Evolutionary conservation across 192 early-diverging fungal genomes (phyloP).

Genomic region (Funneliformis mosseae): DNA sequence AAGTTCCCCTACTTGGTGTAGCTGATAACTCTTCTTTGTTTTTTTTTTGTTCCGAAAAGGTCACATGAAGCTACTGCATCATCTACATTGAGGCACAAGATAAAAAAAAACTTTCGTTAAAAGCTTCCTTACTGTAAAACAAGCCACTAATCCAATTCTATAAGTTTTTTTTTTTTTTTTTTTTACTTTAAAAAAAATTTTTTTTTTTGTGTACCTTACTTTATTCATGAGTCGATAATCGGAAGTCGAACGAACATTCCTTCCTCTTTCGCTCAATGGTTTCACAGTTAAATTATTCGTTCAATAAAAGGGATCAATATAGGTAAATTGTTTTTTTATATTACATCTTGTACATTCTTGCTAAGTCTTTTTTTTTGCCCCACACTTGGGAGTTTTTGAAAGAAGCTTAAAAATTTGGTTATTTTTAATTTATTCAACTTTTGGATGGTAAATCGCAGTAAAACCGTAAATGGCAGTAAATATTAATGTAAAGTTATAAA

Average conservation of each 20-base stretch:
- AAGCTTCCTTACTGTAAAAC: no score
- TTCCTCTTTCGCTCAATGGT: background rate
- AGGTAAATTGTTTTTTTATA: background rate
- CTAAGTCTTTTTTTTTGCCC: background rate
- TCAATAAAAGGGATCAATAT: background rate
- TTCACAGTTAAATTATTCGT: background rate
- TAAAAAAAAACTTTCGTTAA: no score
- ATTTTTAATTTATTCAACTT: background rate
- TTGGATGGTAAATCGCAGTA: background rate
- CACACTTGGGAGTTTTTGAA: background rate
- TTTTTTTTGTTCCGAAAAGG: background rate
- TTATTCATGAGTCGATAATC: background rate
- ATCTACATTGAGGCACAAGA: no score
- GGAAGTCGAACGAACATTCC: background rate
- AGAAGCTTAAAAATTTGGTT: background rate
- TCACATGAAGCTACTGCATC: background rate
- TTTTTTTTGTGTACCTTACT: no score
- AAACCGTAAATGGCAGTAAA: conserved; percentile 20
- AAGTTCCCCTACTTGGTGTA: conserved; percentile 14
- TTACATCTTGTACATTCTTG: no score
- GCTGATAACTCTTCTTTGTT: background rate
- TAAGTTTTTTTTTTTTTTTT: no score
- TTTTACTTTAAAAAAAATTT: no score
- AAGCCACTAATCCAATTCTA: no score
- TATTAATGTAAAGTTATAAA: conserved; percentile 9